Evolutionary conservation across 345 rosid species (phyloP), one percentile per base, ranked within the genome.

Genomic region (Bretschneidera sinensis): DNA sequence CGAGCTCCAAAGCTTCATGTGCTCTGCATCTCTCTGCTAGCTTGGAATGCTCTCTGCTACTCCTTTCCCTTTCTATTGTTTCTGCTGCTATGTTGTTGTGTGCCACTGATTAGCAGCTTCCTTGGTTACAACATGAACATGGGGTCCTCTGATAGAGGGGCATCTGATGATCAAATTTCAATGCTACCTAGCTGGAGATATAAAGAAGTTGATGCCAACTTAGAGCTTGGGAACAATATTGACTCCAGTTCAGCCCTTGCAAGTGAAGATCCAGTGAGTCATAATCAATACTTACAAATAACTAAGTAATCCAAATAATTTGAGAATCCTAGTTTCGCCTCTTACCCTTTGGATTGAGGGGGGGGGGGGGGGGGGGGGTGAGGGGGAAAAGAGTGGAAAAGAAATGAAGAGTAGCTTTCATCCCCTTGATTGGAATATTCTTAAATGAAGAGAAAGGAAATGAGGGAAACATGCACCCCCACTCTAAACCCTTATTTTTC

Each of bases 51-150:
- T 28, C 64, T 91, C 65, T 64, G 94, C 72, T 95, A 95, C 78
- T 88, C 96, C 0, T 86, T 91, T 76, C 97, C 99, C 0, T 95
- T 95, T 71, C 76, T 95, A 15, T 60, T 95, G 78, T 95, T 91
- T 73, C 83, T 95, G 54, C 79, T 91, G 57, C 81, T 95, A 9
- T 95, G 99, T 47, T 91, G 97, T 45, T 71, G 86, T 20, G 95
- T 95, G 28, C 99, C 99, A 19, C 78, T 91, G 58, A 43, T 80
- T 6, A 88, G 94, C 75, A 83, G 70, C 66, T 61, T 81, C 68
- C 92, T 95, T 14, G 99, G 97, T 33, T 95, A 95, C 84, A 91
- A 95, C 77, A 91, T 95, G 88, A 87, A 81, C 81, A 65, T 79
- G 83, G 96, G 89, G 1, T 88, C 94, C 5, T 68, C 78, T 0